Conservation (phyloP, 805 yeast species). For the Ogataea saltuana region DNA sequence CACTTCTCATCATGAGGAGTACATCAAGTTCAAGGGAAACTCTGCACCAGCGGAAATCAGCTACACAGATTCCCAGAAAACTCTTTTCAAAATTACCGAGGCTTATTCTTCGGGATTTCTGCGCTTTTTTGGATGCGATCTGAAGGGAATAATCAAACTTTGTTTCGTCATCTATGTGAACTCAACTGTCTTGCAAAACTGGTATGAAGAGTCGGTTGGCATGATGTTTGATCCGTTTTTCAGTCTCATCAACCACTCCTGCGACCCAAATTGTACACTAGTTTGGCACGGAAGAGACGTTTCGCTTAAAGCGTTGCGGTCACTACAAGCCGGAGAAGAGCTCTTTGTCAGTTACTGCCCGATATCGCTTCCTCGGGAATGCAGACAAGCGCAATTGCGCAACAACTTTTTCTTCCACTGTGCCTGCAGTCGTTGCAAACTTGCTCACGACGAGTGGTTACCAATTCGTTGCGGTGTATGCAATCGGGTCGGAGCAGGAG, state of each 20-base stretch:
- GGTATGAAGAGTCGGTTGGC: slow-evolving; percentile 34
- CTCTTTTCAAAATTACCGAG: slow-evolving; percentile 19
- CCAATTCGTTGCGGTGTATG: slow-evolving; percentile 32
- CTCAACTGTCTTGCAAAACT: slow-evolving; percentile 31
- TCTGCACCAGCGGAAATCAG: neutral
- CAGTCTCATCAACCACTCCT: slow-evolving; percentile 43
- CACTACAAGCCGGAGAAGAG: slow-evolving; percentile 29
- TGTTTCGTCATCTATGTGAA: slow-evolving; percentile 33
- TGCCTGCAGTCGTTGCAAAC: slow-evolving; percentile 33
- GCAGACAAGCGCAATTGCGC: slow-evolving; percentile 32
- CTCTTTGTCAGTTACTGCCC: slow-evolving; percentile 36
- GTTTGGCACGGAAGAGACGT: slow-evolving; percentile 25
- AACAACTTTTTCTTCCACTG: slow-evolving; percentile 38
- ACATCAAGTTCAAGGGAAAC: slow-evolving; percentile 9
- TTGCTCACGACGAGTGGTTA: slow-evolving; percentile 30
- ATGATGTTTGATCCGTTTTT: slow-evolving; percentile 39
- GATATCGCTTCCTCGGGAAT: slow-evolving; percentile 30
- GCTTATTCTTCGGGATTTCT: slow-evolving; percentile 17
- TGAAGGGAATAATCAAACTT: slow-evolving; percentile 20
- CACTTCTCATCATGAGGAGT: slow-evolving; percentile 26
- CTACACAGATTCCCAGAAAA: slow-evolving; percentile 11
- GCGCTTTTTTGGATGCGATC: slow-evolving; percentile 16
- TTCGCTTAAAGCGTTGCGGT: slow-evolving; percentile 22
- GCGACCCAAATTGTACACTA: slow-evolving; percentile 38
- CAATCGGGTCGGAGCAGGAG: slow-evolving; percentile 14